phyloP scores from a whole-genome alignment of 306 rosid species.

The Mucuna pruriens region DNA sequence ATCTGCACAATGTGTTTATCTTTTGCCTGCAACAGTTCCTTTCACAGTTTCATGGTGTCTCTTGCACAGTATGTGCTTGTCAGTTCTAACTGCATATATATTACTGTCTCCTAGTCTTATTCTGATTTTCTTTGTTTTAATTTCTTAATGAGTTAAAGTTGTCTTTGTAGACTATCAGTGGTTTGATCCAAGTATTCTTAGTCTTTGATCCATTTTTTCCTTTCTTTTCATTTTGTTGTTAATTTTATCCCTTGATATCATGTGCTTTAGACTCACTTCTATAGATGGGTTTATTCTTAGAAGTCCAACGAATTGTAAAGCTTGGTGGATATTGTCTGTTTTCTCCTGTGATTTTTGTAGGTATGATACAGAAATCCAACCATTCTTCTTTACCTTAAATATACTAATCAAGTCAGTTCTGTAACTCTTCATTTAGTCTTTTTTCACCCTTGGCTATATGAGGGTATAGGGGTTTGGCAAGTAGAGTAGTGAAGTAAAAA shows the following conservation, averaged over 20 bases:
- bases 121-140: neutral
- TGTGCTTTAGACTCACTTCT: neutral
- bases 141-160: neutral
- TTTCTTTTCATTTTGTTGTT: neutral
- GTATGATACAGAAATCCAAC: neutral
- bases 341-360: neutral
- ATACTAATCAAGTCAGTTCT: neutral
- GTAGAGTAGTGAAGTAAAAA: neutral
- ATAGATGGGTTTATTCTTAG: neutral
- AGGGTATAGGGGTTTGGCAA: neutral
- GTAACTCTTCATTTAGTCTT: neutral
- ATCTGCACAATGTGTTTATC: neutral
- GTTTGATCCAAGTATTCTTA: neutral
- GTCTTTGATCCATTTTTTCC: neutral
- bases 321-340: neutral
- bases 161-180: neutral
- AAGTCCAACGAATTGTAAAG: neutral
- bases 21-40: neutral
- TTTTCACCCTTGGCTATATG: neutral
- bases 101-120: neutral
- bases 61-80: neutral
- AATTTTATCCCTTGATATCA: neutral
- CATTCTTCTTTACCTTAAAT: neutral
- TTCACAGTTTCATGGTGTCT: slow-evolving; percentile 2
- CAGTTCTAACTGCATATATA: neutral